Base-by-base conservation (phyloP, 2,329 filamentous ascomycete genomes). In the Penicillium sp. region DNA sequence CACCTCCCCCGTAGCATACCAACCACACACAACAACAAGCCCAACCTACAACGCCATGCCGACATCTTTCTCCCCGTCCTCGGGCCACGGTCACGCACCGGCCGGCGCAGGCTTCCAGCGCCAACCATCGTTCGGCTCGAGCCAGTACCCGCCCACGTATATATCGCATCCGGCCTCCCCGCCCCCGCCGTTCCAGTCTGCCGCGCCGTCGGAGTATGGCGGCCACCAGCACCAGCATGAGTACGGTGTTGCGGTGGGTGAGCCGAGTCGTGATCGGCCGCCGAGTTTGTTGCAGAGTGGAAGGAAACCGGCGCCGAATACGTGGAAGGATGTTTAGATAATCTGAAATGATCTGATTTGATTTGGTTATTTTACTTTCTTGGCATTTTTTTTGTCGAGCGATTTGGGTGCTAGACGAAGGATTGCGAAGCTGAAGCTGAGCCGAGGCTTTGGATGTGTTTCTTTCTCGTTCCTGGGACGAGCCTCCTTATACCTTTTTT, bases 261-360 rank as follows among this genome's bases (percentile, higher is more conserved):
- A 69, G 47, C 60, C 64, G 34, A 67, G 71, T 31, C 58, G 67
- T 60, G 69, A 71, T 59, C 69, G 75, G 61, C 75, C 76, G 38
- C 76, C 77, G 10, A 78, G 73, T 71, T 64, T 78, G 37, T 62
- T 78, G 56, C 73, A 77, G 61, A 75, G 73, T 57, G 77, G 76
- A 15, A 71, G 75, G 54, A 74, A 74, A 57, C 73, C 76, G 11
- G 70, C 67, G 7, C 63, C 68, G 39, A 75, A 76, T 47, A 73
- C 71, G 28, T 75, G 66, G 51, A 69, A 72, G 55, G 68, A 76
- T 63, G 69, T 78, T 49, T 76, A 64, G 63, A 37, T 38, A 42
- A 39, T 10, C 7, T 31, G 25, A 28, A 22, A 22, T 31, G 28
- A 31, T 8, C 7, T 31, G 6, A 1, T 10, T 31, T 39, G 49